A percentile compares a stretch with the other conserved stretches of the same genome.
Conservation (phyloP, 495 filamentous ascomycete genomes). For the Penicillium lividum region DNA sequence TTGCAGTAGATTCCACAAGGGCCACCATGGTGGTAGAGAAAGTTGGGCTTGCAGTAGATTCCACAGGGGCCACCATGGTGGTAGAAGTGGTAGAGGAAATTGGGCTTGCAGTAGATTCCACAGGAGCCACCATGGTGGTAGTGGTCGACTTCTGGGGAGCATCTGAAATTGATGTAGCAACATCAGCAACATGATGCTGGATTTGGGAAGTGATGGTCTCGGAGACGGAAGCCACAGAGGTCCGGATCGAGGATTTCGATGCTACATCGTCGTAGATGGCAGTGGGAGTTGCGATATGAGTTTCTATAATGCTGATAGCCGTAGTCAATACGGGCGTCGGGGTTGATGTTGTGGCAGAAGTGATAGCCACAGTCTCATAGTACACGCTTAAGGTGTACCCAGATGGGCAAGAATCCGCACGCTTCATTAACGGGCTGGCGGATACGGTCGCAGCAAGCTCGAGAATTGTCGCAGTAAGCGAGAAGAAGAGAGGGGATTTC, state of each 20-base stretch:
- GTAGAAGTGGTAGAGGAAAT: constrained; percentile 13
- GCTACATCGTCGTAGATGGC: background rate
- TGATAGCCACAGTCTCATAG: constrained; percentile 13
- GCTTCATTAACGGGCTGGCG: constrained; percentile 23
- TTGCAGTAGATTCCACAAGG: constrained; percentile 9
- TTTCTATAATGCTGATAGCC: background rate
- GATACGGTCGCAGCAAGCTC: constrained; percentile 32
- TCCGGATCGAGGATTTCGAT: background rate
- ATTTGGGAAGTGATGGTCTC: constrained; percentile 10
- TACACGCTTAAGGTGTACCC: constrained; percentile 11
- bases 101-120: constrained; percentile 11
- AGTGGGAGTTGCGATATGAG: background rate
- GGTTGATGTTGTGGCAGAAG: background rate
- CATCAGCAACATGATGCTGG: background rate
- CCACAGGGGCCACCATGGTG: constrained; percentile 10
- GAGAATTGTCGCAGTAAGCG: constrained; percentile 32
- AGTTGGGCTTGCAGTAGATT: constrained; percentile 10
- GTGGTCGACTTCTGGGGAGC: background rate
- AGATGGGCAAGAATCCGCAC: constrained; percentile 25
- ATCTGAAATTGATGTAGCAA: constrained; percentile 12
- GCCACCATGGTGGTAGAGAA: constrained; percentile 11
- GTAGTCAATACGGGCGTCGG: background rate
- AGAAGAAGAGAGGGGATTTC: constrained; percentile 37
- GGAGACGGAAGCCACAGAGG: constrained; percentile 6
- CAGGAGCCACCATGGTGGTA: constrained; percentile 7